Percentiles rank a stretch among this genome's conserved stretches.
phyloP scores from a whole-genome alignment of 2,329 filamentous ascomycete species.

The Neocucurbitaria cava region DNA sequence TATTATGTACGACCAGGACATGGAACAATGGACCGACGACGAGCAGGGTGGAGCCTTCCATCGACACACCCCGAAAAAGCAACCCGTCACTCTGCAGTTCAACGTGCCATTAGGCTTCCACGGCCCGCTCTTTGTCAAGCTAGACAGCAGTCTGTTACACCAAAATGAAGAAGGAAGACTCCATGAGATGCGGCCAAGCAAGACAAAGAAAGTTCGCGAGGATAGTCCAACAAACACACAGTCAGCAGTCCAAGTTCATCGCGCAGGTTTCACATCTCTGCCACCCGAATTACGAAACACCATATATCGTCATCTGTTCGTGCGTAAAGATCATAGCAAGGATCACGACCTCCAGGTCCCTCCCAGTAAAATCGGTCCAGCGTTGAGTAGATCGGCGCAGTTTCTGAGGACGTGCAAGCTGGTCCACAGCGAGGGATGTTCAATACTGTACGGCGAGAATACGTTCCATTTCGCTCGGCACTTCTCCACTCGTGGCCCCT shows the following conservation, averaged over 20 bases:
- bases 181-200: conserved; percentile 25
- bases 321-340: conserved; percentile 36
- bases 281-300: conserved; percentile 55
- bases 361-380: conserved; percentile 6
- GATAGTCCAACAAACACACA: neutral
- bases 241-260: neutral
- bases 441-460: conserved; percentile 60
- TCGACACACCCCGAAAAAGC: conserved; percentile 18
- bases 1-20: conserved; percentile 38
- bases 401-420: conserved; percentile 56
- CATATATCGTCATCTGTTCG: conserved; percentile 55
- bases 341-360: conserved; percentile 46
- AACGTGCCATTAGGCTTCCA: conserved; percentile 55
- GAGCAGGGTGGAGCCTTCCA: conserved; percentile 28
- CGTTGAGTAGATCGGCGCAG: conserved; percentile 52
- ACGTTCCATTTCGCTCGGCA: conserved; percentile 54
- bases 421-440: conserved; percentile 55
- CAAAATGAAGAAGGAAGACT: conserved; percentile 10
- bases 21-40: conserved; percentile 37
- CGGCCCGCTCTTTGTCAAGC: conserved; percentile 54
- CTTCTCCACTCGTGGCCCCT: conserved; percentile 45
- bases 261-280: conserved; percentile 36
- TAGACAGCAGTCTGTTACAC: conserved; percentile 42
- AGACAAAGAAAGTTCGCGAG: conserved; percentile 11
- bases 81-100: conserved; percentile 52